Evolutionary conservation across 2,329 filamentous ascomycete species (phyloP).

Genomic region (Pleurostoma richardsiae): DNA sequence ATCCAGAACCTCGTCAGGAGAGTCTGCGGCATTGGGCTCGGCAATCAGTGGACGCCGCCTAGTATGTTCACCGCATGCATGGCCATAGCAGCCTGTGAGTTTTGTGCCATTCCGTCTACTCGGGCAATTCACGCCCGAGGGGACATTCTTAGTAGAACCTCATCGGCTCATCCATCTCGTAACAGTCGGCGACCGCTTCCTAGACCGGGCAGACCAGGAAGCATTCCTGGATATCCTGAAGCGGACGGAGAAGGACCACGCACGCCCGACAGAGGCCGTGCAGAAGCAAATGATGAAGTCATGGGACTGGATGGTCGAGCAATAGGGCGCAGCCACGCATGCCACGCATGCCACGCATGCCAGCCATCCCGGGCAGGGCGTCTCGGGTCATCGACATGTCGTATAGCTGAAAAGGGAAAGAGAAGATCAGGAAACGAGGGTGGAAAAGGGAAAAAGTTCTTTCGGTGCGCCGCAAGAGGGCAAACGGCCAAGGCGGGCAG

Average conservation of each 20-base stretch:
- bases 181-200: conserved; percentile 24
- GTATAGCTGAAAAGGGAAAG: no score
- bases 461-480: no score
- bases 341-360: no score
- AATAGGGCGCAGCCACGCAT: no score
- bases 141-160: no score
- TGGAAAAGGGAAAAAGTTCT: no score
- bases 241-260: conserved; percentile 22
- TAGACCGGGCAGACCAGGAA: conserved; percentile 17
- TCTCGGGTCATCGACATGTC: no score
- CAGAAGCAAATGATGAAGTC: conserved; percentile 20
- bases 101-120: no score
- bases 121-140: no score
- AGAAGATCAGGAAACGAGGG: no score
- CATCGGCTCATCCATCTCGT: background rate
- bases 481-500: no score
- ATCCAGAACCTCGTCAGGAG: conserved; percentile 42
- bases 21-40: conserved; percentile 54
- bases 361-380: no score
- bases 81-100: conserved; percentile 48
- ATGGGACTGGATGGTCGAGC: conserved; percentile 15
- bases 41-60: conserved; percentile 50
- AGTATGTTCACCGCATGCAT: conserved; percentile 51
- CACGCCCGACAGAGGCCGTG: conserved; percentile 22
- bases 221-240: conserved; percentile 21